Evolutionary conservation across 2,329 filamentous ascomycete species (phyloP), one percentile per base, ranked within the genome.

Genomic region (Diaporthe destruens): DNA sequence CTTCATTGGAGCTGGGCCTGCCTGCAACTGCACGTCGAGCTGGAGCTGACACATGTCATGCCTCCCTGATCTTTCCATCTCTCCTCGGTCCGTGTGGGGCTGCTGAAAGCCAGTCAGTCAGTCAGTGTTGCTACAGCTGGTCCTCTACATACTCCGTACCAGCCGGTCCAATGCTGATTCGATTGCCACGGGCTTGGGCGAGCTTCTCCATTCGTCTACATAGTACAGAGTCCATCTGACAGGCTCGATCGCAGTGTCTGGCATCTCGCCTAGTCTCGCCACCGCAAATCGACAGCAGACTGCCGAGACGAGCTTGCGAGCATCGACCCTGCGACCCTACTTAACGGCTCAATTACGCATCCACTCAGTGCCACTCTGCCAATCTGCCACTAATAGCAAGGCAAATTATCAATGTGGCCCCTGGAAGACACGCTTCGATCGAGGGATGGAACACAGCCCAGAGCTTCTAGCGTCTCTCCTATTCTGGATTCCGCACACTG

Each of bases 381-480:
- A 55, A 16, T 44, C 56, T 39, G 16, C 29, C 54, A 56, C 25
- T 47, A 42, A 42, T 39, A 25, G 39, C 18, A 16, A 29, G 34
- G 56, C 23, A 47, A 47, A 63, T 63, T 32, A 20, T 32, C 42
- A 47, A 63, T n/a, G 36, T 20, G 54, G 54, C 11, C 23, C 36
- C 56, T 42, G 23, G 23, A 14, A 2, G 36, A 3, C 36, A 20
- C 9, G 12, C 29, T 63, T 47, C 57, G 39, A 44, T 25, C 57
- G 39, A 23, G 47, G 29, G 8, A 34, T 51, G 42, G 47, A 63
- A 16, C 29, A 53, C 23, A 39, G 20, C 36, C 61, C 61, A 39
- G 51, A 39, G 32, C 61, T 66, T 66, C 61, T 66, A 53, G 61
- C 61, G 61, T 29, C 61, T 66, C 61, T 66, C 47, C 61, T 66